Evolutionary conservation across 768 basidiomycete species (phyloP).

Genomic region (Obba rivulosa): DNA sequence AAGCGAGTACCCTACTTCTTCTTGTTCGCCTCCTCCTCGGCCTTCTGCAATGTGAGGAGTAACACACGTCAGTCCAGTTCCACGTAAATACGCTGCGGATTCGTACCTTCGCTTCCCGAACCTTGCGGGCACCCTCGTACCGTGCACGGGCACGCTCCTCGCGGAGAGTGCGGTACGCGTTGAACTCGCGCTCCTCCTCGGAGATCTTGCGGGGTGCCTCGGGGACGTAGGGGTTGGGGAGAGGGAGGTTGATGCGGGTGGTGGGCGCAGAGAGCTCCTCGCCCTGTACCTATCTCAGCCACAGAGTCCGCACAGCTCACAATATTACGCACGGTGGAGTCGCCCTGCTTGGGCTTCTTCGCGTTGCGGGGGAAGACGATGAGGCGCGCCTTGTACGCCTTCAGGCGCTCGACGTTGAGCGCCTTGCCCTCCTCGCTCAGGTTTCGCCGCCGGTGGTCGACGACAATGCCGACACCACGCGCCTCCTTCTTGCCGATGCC

Average conservation of each 20-base stretch:
- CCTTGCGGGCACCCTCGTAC: slow-evolving; percentile 84
- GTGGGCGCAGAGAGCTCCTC: slow-evolving; percentile 78
- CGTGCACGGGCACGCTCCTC: slow-evolving; percentile 74
- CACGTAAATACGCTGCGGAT: background rate
- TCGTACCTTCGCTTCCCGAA: slow-evolving; percentile 78
- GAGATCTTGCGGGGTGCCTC: slow-evolving; percentile 94
- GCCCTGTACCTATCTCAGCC: slow-evolving; percentile 41
- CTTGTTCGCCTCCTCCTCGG: slow-evolving; percentile 89
- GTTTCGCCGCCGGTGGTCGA: slow-evolving; percentile 96
- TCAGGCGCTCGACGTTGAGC: slow-evolving; percentile 89
- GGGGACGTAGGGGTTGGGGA: slow-evolving; percentile 61
- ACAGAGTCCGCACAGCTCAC: background rate
- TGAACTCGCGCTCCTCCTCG: slow-evolving; percentile 79
- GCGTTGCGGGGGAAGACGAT: slow-evolving; percentile 97
- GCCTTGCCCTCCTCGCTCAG: slow-evolving; percentile 95
- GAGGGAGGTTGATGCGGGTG: slow-evolving; percentile 59
- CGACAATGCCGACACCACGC: slow-evolving; percentile 85
- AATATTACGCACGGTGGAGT: slow-evolving; percentile 67
- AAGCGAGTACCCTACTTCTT: slow-evolving; percentile 60
- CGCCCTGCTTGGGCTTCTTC: slow-evolving; percentile 93
- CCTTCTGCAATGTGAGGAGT: slow-evolving; percentile 48
- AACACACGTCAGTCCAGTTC: slow-evolving; percentile 12
- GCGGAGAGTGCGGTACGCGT: slow-evolving; percentile 88
- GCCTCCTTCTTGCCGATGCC: slow-evolving; percentile 94
- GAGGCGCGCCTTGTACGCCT: slow-evolving; percentile 87